Evolutionary conservation across 805 yeast genomes (phyloP).

Genomic region (Lachancea quebecensis): DNA sequence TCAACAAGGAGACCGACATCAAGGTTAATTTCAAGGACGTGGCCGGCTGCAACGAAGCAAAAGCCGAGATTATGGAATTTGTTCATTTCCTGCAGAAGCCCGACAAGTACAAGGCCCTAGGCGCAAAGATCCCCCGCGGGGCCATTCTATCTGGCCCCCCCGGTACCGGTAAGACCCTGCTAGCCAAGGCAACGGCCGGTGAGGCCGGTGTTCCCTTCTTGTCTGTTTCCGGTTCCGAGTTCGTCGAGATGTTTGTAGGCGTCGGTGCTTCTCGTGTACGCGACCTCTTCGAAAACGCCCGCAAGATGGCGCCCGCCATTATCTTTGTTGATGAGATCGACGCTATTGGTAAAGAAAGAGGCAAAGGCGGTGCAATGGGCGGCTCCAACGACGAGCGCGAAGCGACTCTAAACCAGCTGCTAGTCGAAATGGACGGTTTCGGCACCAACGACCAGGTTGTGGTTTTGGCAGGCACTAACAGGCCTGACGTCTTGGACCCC

Average conservation of each 20-base stretch:
- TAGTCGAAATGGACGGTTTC: conserved; percentile 98
- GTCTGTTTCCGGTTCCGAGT: conserved; percentile 89
- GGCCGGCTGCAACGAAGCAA: conserved; percentile 93
- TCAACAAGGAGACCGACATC: conserved; percentile 77
- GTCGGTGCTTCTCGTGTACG: conserved; percentile 95
- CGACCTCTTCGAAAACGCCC: conserved; percentile 82
- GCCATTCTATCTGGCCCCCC: conserved; percentile 94
- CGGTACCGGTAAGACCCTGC: conserved; percentile 91
- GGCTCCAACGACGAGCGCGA: conserved; percentile 92
- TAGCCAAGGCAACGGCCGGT: conserved; percentile 95
- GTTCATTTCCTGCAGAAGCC: conserved; percentile 86
- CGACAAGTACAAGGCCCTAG: conserved; percentile 72
- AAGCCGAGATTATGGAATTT: conserved; percentile 92
- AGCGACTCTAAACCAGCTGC: conserved; percentile 81
- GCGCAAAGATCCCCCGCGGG: conserved; percentile 94
- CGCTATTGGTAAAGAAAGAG: conserved; percentile 86
- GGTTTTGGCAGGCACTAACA: conserved; percentile 94
- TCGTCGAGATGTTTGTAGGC: conserved; percentile 96
- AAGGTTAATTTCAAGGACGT: conserved; percentile 81
- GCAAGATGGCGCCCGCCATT: conserved; percentile 85
- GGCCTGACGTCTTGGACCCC: conserved; percentile 87
- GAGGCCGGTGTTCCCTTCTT: conserved; percentile 93
- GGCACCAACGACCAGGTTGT: conserved; percentile 87
- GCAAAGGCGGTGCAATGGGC: conserved; percentile 66
- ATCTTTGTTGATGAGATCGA: conserved; percentile 92